phyloP scores from a whole-genome alignment of 768 basidiomycete species.

The Macrocybe gigantea region DNA sequence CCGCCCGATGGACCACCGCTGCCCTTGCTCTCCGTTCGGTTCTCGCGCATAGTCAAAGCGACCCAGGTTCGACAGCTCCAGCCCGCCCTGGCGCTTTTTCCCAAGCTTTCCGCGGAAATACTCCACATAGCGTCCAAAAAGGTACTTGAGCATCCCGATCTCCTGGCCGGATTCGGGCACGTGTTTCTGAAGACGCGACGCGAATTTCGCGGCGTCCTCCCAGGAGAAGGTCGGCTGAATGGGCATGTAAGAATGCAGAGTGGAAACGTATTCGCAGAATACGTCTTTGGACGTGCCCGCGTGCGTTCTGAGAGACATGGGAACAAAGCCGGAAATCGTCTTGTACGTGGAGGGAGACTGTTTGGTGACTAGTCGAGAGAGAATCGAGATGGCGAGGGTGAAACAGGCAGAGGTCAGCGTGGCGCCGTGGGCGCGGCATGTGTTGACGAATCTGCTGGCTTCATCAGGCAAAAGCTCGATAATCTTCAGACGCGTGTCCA shows the following conservation, averaged over 20 bases:
- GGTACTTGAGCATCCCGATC: conserved; percentile 26
- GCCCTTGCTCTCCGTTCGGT: neutral
- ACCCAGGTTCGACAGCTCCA: conserved; percentile 36
- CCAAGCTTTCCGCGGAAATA: conserved; percentile 23
- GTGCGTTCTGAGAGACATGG: conserved; percentile 26
- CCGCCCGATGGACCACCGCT: conserved; percentile 14
- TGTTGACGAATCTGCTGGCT: conserved; percentile 12
- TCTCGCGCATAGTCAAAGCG: conserved; percentile 11
- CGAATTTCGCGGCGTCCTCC: conserved; percentile 22
- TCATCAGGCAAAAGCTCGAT: conserved; percentile 17
- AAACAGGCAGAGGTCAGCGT: conserved; percentile 28
- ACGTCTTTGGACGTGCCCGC: conserved; percentile 17
- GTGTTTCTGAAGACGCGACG: conserved; percentile 17
- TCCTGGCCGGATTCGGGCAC: conserved; percentile 12
- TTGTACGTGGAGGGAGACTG: conserved; percentile 4
- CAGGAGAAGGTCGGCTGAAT: conserved; percentile 23
- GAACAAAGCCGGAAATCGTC: conserved; percentile 16
- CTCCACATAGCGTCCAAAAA: conserved; percentile 23
- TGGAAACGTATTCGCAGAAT: conserved; percentile 29
- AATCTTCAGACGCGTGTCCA: conserved; percentile 19
- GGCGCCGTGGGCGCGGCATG: conserved; percentile 22
- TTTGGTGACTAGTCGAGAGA: conserved; percentile 18
- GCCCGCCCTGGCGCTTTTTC: conserved; percentile 22
- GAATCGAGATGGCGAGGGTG: conserved; percentile 16
- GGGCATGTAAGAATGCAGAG: conserved; percentile 12